Evolutionary conservation across 441 rosid genomes (phyloP).

Genomic region (Euphorbia celastroides): DNA sequence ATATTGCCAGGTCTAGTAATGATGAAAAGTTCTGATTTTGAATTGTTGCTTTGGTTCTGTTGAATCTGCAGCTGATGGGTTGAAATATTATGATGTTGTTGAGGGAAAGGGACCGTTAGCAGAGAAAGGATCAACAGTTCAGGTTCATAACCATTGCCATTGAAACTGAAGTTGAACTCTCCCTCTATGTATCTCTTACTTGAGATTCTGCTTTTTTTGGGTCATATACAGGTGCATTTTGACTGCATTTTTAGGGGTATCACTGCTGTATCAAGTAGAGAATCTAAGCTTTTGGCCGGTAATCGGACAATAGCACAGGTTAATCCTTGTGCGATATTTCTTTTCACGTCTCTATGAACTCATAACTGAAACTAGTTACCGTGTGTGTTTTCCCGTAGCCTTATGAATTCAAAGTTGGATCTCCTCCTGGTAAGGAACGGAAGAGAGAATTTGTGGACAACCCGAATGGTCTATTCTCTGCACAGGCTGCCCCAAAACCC

Average conservation of each 20-base stretch:
- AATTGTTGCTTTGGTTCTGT: not conserved
- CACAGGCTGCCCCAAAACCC: slow-evolving; percentile 94
- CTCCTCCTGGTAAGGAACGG: slow-evolving; percentile 78
- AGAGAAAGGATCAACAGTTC: slow-evolving; percentile 71
- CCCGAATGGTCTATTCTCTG: slow-evolving; percentile 91
- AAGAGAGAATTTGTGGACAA: slow-evolving; percentile 80
- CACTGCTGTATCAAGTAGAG: slow-evolving; percentile 81
- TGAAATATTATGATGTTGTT: slow-evolving; percentile 74
- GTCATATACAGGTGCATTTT: slow-evolving; percentile 66
- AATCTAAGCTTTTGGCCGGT: slow-evolving; percentile 90
- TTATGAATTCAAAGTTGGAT: slow-evolving; percentile 81
- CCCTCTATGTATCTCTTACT: not conserved
- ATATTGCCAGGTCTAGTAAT: not conserved
- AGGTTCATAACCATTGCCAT: slow-evolving; percentile 41
- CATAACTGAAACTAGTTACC: not conserved
- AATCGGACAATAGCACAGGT: slow-evolving; percentile 85
- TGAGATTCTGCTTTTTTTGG: not conserved
- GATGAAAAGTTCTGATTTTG: not conserved
- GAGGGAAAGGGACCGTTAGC: slow-evolving; percentile 85
- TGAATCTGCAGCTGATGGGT: slow-evolving; percentile 59
- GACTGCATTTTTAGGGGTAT: slow-evolving; percentile 76
- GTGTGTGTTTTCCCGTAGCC: slow-evolving; percentile 40
- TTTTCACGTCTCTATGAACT: no score
- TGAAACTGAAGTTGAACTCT: not conserved
- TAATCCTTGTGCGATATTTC: not conserved